These are phyloP conservation scores for Trichoderma polysporum DNA, from an alignment of 2,329 filamentous ascomycete genomes.

Conservation along the genomic window DNA sequence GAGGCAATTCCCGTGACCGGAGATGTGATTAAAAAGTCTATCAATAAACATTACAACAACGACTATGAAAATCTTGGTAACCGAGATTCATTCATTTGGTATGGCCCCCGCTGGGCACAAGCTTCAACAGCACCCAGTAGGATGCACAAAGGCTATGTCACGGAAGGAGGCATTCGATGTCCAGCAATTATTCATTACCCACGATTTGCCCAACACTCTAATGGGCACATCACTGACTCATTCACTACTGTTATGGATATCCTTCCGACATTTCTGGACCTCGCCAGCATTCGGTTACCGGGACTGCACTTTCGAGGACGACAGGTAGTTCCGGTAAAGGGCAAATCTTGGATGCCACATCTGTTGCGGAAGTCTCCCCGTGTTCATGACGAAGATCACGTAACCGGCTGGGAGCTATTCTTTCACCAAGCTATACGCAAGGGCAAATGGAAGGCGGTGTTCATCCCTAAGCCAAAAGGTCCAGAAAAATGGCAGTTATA, in stretches of 20 bases:
- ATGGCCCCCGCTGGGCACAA: constrained; percentile 55
- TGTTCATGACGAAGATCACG: constrained; percentile 5
- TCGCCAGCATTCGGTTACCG: not conserved
- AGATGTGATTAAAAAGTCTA: constrained; percentile 47
- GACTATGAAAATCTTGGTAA: constrained; percentile 53
- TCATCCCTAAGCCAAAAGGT: constrained; percentile 4
- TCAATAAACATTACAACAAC: constrained; percentile 53
- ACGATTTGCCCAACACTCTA: not conserved
- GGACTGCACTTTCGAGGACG: not conserved
- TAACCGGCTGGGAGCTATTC: constrained; percentile 12
- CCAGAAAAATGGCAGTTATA: constrained; percentile 35
- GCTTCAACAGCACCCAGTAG: constrained; percentile 40
- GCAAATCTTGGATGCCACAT: constrained; percentile 5
- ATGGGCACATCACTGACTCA: not conserved
- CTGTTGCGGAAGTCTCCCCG: not conserved
- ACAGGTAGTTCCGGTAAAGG: constrained; percentile 8
- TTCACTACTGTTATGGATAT: constrained; percentile 16
- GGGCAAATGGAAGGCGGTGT: constrained; percentile 12
- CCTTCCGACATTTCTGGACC: constrained; percentile 4
- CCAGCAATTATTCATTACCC: constrained; percentile 9
- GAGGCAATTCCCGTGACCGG: constrained; percentile 45
- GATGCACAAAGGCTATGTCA: constrained; percentile 41
- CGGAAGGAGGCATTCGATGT: constrained; percentile 46
- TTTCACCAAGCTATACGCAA: constrained; percentile 13
- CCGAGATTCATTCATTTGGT: constrained; percentile 60